These are phyloP conservation scores for Senecio squalidus DNA, from an alignment of 140 eudicot species.

Conservation along the genomic window DNA sequence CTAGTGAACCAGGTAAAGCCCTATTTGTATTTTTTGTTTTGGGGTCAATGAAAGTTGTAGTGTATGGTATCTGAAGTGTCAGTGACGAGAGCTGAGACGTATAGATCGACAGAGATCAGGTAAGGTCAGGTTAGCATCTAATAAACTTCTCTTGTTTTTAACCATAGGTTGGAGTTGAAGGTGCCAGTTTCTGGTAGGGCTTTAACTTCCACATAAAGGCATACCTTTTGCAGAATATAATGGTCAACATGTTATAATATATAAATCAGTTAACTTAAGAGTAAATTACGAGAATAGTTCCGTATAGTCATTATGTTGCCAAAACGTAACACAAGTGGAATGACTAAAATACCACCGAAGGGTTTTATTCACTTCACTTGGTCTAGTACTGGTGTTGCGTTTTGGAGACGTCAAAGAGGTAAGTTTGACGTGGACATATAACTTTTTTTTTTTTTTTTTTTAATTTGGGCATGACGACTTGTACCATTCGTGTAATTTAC, in stretches of 20 bases:
- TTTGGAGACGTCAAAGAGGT: too few relatives aligned
- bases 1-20: neutral
- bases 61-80: conserved; percentile 21
- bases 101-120: conserved; percentile 21
- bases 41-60: conserved; percentile 15
- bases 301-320: too few relatives aligned
- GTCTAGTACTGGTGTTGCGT: too few relatives aligned
- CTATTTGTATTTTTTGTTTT: conserved; percentile 11
- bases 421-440: too few relatives aligned
- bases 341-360: too few relatives aligned
- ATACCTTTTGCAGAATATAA: conserved; percentile 1
- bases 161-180: conserved; percentile 14
- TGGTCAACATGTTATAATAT: neutral
- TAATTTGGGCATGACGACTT: too few relatives aligned
- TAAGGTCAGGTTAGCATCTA: conserved; percentile 17
- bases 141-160: conserved; percentile 11
- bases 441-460: too few relatives aligned
- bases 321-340: too few relatives aligned
- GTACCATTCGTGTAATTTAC: too few relatives aligned
- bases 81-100: conserved; percentile 20
- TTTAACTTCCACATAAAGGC: conserved; percentile 23
- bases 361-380: too few relatives aligned
- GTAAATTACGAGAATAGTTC: too few relatives aligned
- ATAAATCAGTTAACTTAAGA: too few relatives aligned
- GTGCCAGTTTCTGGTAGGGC: conserved; percentile 19